These are phyloP conservation scores for Paecilomyces sp. DNA, from an alignment of 2,329 filamentous ascomycete species.

Conservation along the genomic window DNA sequence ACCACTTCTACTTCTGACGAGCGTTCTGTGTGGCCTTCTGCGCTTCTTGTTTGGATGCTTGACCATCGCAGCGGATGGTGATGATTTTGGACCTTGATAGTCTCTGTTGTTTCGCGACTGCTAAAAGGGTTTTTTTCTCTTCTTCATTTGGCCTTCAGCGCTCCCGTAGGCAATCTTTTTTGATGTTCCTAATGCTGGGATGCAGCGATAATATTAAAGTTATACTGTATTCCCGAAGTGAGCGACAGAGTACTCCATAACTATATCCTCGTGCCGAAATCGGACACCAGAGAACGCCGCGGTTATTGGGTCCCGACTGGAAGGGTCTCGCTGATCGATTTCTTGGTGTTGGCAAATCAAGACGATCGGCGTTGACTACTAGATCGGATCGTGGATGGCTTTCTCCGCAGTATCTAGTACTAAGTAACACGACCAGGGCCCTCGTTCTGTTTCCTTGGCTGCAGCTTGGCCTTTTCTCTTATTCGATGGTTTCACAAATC, in stretches of 20 bases:
- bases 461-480: not conserved
- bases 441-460: not conserved
- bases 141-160: not conserved
- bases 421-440: too few species aligned
- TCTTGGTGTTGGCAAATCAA: not conserved
- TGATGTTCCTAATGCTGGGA: not conserved
- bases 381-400: not conserved
- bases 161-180: not conserved
- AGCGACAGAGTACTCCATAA: not conserved
- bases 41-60: not conserved
- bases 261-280: not conserved
- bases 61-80: not conserved
- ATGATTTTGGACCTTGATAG: not conserved
- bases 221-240: too few species aligned
- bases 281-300: not conserved
- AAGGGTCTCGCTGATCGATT: not conserved
- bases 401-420: not conserved
- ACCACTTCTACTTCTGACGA: not conserved
- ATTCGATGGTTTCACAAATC: too few species aligned
- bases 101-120: not conserved
- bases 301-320: not conserved
- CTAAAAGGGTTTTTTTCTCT: not conserved
- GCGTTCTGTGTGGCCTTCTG: not conserved
- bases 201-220: not conserved
- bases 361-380: not conserved